phyloP scores from a whole-genome alignment of 495 filamentous ascomycete genomes.

The Neurospora sp. region DNA sequence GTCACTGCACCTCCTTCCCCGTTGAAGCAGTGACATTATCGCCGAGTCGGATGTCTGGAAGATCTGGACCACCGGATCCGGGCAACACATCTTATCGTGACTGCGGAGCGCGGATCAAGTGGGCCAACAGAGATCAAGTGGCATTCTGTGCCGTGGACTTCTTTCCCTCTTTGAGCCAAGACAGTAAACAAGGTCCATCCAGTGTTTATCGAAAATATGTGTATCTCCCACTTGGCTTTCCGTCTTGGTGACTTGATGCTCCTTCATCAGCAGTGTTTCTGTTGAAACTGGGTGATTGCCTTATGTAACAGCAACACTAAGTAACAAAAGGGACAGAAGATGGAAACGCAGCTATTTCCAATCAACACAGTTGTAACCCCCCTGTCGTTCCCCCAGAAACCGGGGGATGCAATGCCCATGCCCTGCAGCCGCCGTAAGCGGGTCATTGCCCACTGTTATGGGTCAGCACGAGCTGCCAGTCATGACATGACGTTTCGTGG shows the following conservation, averaged over 20 bases:
- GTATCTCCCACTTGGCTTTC: background rate
- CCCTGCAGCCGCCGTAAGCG: background rate
- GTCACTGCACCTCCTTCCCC: background rate
- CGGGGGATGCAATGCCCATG: background rate
- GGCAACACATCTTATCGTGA: background rate
- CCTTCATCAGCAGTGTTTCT: background rate
- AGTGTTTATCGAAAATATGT: background rate
- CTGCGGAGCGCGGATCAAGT: background rate
- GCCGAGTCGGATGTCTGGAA: background rate
- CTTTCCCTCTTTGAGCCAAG: background rate
- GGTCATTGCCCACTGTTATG: background rate
- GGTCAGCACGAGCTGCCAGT: background rate
- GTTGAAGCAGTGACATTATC: background rate
- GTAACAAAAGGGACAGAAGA: background rate
- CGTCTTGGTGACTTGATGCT: background rate
- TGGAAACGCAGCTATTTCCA: background rate
- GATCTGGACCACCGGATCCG: background rate
- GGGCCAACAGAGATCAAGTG: background rate
- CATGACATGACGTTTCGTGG: background rate
- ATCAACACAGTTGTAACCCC: background rate
- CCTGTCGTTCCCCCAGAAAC: background rate
- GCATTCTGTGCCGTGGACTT: background rate
- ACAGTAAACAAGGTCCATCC: background rate
- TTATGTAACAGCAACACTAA: background rate
- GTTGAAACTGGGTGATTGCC: background rate